Percentiles rank a stretch among this genome's conserved stretches.
phyloP scores from a whole-genome alignment of 345 rosid species.

The Populus deltoides region DNA sequence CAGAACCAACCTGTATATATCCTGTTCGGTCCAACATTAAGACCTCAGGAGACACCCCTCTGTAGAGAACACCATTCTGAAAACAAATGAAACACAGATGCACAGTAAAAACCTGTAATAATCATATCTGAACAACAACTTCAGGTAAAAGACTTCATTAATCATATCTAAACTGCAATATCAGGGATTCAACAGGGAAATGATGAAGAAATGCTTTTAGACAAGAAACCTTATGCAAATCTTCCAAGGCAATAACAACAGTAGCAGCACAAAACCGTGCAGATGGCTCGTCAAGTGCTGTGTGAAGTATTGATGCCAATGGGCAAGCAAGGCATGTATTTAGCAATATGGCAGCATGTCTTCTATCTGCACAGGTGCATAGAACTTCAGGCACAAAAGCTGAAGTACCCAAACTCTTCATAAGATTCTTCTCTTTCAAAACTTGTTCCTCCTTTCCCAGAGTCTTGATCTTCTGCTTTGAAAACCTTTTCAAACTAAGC shows the following conservation, averaged over 20 bases:
- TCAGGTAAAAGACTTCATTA: background rate
- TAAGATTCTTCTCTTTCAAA: slow-evolving; percentile 70
- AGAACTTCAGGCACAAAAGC: slow-evolving; percentile 68
- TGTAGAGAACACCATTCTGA: slow-evolving; percentile 73
- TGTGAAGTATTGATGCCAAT: slow-evolving; percentile 68
- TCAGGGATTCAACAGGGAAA: slow-evolving; percentile 5
- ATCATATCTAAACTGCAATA: background rate
- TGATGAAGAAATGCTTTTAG: slow-evolving; percentile 8
- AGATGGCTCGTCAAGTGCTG: slow-evolving; percentile 68
- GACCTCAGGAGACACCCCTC: slow-evolving; percentile 82
- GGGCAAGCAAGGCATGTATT: slow-evolving; percentile 76
- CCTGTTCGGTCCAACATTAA: slow-evolving; percentile 87
- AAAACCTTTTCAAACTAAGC: slow-evolving; percentile 81
- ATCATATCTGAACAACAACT: background rate
- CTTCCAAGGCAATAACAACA: slow-evolving; percentile 66
- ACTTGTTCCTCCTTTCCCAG: slow-evolving; percentile 88
- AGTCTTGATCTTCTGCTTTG: slow-evolving; percentile 68
- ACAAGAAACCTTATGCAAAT: slow-evolving; percentile 63
- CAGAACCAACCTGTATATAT: slow-evolving; percentile 60
- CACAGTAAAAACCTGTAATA: background rate
- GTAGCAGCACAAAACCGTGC: slow-evolving; percentile 77
- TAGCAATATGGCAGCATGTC: slow-evolving; percentile 65
- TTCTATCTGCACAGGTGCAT: slow-evolving; percentile 62
- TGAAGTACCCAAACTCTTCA: slow-evolving; percentile 57
- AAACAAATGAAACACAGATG: slow-evolving; percentile 26